Evolutionary conservation across 1,139 yeast species (phyloP), one percentile per base, ranked within the genome.

Genomic region (Kodamaea anthophila): DNA sequence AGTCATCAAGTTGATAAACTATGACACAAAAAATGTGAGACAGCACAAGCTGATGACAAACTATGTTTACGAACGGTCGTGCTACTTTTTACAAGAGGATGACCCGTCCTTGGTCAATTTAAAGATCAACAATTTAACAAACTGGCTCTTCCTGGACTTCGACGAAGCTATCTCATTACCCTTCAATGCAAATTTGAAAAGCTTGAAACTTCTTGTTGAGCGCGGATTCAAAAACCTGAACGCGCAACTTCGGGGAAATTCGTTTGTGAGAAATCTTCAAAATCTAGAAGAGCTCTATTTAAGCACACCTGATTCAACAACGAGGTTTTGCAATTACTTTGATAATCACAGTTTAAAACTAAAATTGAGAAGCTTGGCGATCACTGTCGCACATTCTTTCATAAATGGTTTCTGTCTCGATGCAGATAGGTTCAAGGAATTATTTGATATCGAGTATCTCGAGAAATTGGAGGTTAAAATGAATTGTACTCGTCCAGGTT

Each of bases 141-240:
- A 51, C 38, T 51, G 58, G 56, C 40, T 44, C 18, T 39, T 50
- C 3, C 42, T 46, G 23, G 48, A 47, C 30, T 37, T 44, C 19
- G 31, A 39, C 13, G 58, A 53, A 30, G 39, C 51, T 26, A 21
- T 33, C n/a, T 36, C 37, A 16, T 28, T 50, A 21, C 56, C 57
- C 3, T 36, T 25, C 23, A 49, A 52, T 26, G 32, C 27, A 14
- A 39, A 44, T 23, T 39, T 53, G 21, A 28, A 35, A 5, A 47
- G 47, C 10, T 40, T 53, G 38, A 47, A 47, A 29, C 35, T 53
- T 2, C 42, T 42, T 18, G 38, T 51, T 11, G 53, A 48, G 16
- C 29, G 34, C 23, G 36, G 29, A 21, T 28, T 38, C 18, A 28
- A 29, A 18, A 23, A 21, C 9, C 9, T n/a, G 13, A 18, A 6